phyloP scores from a whole-genome alignment of 495 filamentous ascomycete species.

The Penicillium canariense region DNA sequence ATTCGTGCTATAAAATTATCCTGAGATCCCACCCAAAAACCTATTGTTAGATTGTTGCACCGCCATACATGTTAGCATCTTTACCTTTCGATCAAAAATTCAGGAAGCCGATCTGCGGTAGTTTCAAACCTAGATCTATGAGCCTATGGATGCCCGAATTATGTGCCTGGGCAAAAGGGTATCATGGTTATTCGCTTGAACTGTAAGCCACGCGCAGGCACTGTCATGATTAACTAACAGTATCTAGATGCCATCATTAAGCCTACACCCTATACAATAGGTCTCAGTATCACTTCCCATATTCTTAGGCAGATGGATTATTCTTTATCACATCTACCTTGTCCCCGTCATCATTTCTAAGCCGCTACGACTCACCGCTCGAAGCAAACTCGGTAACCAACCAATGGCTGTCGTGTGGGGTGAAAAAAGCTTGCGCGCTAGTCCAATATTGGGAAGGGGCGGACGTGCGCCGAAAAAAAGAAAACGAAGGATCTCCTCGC shows the following conservation, averaged over 20 bases:
- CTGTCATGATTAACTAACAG: too few relatives aligned
- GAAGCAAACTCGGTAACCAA: slow-evolving; percentile 34
- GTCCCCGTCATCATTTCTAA: slow-evolving; percentile 10
- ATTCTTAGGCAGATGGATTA: too few relatives aligned
- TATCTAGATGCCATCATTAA: too few relatives aligned
- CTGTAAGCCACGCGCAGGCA: too few relatives aligned
- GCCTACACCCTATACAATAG: too few relatives aligned
- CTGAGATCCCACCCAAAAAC: background rate
- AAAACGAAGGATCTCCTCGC: slow-evolving; percentile 39
- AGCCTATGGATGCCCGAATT: background rate
- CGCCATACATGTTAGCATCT: background rate
- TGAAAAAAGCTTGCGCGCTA: slow-evolving; percentile 19
- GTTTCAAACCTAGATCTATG: background rate
- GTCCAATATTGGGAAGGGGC: slow-evolving; percentile 17
- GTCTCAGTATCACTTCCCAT: too few relatives aligned
- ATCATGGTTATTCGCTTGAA: too few relatives aligned
- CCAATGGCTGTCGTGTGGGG: slow-evolving; percentile 26
- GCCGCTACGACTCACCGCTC: slow-evolving; percentile 29
- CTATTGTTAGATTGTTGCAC: background rate
- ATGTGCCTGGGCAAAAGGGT: background rate
- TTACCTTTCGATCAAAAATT: background rate
- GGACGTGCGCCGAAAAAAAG: slow-evolving; percentile 26
- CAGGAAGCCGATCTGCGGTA: background rate
- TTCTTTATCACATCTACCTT: background rate
- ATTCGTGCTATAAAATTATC: background rate